A percentile compares a stretch with the other conserved stretches of the same genome.
Conservation (phyloP, 352 stramenopile genomes). For the Plasmopara muralis region DNA sequence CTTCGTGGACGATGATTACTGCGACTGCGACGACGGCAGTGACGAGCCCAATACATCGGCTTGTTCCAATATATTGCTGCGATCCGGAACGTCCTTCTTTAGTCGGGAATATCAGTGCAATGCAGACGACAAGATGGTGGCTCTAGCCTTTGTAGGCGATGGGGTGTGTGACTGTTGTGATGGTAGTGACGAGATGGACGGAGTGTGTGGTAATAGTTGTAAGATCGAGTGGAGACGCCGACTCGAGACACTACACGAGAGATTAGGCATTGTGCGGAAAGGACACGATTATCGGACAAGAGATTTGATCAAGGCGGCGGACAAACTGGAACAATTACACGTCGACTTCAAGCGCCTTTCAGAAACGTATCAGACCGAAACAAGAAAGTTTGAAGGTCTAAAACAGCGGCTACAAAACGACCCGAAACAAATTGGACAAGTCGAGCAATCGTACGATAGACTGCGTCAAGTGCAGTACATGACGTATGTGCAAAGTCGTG, state of each 20-base stretch:
- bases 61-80: conserved; percentile 43
- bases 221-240: conserved; percentile 11
- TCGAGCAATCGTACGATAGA: conserved; percentile 46
- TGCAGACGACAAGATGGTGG: conserved; percentile 26
- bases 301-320: conserved; percentile 21
- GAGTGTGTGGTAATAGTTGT: conserved; percentile 43
- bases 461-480: conserved; percentile 41
- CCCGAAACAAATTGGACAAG: conserved; percentile 25
- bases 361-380: conserved; percentile 17
- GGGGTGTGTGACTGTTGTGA: conserved; percentile 98
- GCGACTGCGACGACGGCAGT: conserved; percentile 87
- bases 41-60: conserved; percentile 87
- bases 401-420: conserved; percentile 19
- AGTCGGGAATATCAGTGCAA: conserved; percentile 33
- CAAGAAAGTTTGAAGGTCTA: conserved; percentile 25
- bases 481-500: conserved; percentile 42
- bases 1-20: conserved; percentile 90
- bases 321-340: conserved; percentile 23
- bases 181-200: conserved; percentile 85
- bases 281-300: conserved; percentile 17
- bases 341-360: conserved; percentile 26
- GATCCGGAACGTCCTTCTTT: conserved; percentile 5
- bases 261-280: conserved; percentile 19
- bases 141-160: conserved; percentile 77
- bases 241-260: conserved; percentile 16